These are phyloP conservation scores for Mallotus japonicus DNA, from an alignment of 441 rosid species.

Conservation along the genomic window DNA sequence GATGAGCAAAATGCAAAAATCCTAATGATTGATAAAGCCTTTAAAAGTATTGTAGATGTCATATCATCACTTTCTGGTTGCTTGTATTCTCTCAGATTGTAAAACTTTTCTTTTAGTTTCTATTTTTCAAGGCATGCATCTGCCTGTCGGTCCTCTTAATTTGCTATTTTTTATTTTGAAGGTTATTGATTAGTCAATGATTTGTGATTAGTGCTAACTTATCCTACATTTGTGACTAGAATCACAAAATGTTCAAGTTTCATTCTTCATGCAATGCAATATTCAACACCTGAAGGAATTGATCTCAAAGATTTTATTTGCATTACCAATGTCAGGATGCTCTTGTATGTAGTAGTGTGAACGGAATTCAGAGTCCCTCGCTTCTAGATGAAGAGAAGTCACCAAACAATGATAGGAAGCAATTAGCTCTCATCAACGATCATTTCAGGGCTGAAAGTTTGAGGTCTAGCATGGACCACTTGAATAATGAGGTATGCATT, in stretches of 20 bases:
- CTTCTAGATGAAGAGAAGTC: conserved; percentile 38
- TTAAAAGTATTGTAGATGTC: background rate
- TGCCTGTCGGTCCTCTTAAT: background rate
- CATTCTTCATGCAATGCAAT: background rate
- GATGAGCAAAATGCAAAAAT: background rate
- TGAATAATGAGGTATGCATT: conserved; percentile 71
- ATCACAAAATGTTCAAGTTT: background rate
- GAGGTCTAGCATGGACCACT: conserved; percentile 85
- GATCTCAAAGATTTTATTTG: conserved; percentile 23
- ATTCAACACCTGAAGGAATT: background rate
- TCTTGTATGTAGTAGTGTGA: conserved; percentile 34
- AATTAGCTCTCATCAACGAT: conserved; percentile 52
- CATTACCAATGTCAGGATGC: conserved; percentile 46
- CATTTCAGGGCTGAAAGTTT: conserved; percentile 64
- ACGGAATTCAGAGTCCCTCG: conserved; percentile 41
- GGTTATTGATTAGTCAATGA: background rate
- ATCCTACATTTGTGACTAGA: background rate
- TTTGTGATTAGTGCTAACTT: background rate
- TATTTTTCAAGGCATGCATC: too few relatives aligned
- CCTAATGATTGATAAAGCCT: background rate
- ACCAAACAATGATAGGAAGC: conserved; percentile 42
- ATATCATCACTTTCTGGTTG: background rate
- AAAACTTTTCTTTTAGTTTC: background rate
- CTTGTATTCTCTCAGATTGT: background rate
- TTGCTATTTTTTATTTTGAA: background rate